phyloP scores from a whole-genome alignment of 2,329 filamentous ascomycete species.

The Diplodia seriata region DNA sequence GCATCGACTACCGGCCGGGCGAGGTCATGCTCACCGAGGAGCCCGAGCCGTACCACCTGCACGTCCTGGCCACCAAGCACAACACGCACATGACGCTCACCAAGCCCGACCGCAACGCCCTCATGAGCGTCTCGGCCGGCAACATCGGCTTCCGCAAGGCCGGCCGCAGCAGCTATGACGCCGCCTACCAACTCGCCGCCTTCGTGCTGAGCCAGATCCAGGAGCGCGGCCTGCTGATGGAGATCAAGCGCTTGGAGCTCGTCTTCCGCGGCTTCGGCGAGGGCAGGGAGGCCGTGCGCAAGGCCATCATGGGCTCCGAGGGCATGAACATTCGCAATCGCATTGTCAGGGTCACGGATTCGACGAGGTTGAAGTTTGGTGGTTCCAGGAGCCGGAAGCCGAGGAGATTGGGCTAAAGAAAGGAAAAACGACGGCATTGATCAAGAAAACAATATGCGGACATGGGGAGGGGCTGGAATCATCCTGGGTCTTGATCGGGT shows the following conservation, averaged over 20 bases:
- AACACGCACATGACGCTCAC: constrained; percentile 95
- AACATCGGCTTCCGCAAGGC: constrained; percentile 92
- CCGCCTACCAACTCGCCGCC: constrained; percentile 86
- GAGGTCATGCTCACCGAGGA: constrained; percentile 7
- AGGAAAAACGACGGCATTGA: too few relatives aligned
- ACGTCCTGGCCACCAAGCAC: constrained; percentile 87
- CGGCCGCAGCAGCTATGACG: constrained; percentile 82
- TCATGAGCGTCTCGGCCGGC: constrained; percentile 81
- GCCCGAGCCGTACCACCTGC: constrained; percentile 77
- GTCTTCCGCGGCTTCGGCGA: constrained; percentile 83
- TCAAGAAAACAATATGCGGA: background rate
- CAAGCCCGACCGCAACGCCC: constrained; percentile 76
- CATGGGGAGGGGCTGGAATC: background rate
- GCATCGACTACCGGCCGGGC: background rate
- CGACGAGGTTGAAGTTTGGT: constrained; percentile 92
- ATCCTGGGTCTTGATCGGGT: background rate
- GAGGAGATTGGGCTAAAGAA: constrained; percentile 73
- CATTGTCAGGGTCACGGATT: constrained; percentile 82
- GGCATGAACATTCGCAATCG: constrained; percentile 76
- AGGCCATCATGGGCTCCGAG: constrained; percentile 86
- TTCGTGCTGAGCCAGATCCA: constrained; percentile 85
- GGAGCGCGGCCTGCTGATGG: constrained; percentile 76
- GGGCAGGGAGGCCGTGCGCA: constrained; percentile 87
- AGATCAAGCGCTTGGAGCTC: constrained; percentile 80
- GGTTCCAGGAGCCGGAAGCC: constrained; percentile 85